These are phyloP conservation scores for Solanum peruvianum DNA, from an alignment of 257 asterid genomes.

Conservation along the genomic window DNA sequence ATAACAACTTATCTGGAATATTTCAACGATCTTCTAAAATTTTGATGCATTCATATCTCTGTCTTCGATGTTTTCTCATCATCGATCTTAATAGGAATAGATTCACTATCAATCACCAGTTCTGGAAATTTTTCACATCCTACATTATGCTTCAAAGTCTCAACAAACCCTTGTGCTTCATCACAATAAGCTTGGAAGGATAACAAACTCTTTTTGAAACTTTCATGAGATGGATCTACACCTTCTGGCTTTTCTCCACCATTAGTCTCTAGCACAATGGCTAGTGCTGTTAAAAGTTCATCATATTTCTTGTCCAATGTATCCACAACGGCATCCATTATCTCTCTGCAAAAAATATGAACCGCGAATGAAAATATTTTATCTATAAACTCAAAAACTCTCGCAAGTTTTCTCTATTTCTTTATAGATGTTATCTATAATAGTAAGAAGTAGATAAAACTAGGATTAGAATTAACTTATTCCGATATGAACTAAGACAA, in stretches of 20 bases:
- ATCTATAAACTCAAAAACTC: too few relatives aligned
- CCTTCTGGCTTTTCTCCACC: neutral
- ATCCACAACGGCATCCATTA: slow-evolving; percentile 7
- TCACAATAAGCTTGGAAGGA: slow-evolving; percentile 1
- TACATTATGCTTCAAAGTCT: neutral
- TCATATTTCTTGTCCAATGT: slow-evolving; percentile 2
- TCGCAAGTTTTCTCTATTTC: too few relatives aligned
- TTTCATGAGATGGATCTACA: neutral
- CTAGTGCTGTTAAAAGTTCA: neutral
- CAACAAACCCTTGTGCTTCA: slow-evolving; percentile 2
- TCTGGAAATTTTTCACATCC: neutral
- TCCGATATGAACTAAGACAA: too few relatives aligned
- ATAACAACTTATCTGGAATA: neutral
- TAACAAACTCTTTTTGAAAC: neutral
- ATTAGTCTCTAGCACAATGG: neutral
- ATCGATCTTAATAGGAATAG: neutral
- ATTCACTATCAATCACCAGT: neutral
- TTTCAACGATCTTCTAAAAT: neutral
- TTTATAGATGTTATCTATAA: too few relatives aligned
- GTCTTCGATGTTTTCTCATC: neutral
- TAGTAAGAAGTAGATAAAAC: too few relatives aligned
- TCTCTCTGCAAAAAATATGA: neutral
- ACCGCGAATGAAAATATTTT: too few relatives aligned
- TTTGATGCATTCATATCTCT: neutral
- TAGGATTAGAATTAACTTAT: too few relatives aligned